Conservation (phyloP, 352 stramenopile species). For the Globisporangium spinosum region DNA sequence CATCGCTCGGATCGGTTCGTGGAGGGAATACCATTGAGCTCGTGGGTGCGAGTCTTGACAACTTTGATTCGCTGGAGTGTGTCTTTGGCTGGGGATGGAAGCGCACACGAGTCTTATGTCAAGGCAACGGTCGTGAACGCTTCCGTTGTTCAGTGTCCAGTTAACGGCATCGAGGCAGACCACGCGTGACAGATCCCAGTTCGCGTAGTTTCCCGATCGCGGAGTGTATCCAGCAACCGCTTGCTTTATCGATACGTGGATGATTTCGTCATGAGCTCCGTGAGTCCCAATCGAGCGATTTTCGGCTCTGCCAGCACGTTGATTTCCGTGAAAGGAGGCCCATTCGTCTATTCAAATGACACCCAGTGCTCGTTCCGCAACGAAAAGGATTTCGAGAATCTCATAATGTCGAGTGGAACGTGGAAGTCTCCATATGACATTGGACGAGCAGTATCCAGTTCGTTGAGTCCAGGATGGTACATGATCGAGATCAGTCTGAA, state of each 20-base stretch:
- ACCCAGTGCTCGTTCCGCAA: constrained; percentile 21
- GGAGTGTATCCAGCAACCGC: constrained; percentile 27
- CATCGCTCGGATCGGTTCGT: constrained; percentile 23
- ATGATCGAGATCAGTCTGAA: constrained; percentile 27
- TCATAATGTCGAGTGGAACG: constrained; percentile 8
- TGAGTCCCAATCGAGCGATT: constrained; percentile 24
- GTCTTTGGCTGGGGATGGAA: constrained; percentile 37
- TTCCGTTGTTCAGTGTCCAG: constrained; percentile 26
- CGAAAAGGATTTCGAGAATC: not conserved
- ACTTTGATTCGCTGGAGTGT: constrained; percentile 24
- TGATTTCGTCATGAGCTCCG: constrained; percentile 18
- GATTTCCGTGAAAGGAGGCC: constrained; percentile 24
- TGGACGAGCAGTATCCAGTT: constrained; percentile 20
- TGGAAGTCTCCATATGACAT: constrained; percentile 34
- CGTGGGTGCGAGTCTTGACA: constrained; percentile 18
- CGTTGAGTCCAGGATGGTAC: constrained; percentile 15
- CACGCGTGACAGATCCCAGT: constrained; percentile 28
- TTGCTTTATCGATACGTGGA: constrained; percentile 38
- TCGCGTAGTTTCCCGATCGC: constrained; percentile 21
- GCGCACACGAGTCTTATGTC: constrained; percentile 25
- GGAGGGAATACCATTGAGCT: constrained; percentile 22
- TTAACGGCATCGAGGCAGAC: constrained; percentile 21
- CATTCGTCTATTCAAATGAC: constrained; percentile 23
- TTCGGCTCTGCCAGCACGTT: constrained; percentile 3
- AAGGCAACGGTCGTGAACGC: constrained; percentile 22